Evolutionary conservation across 306 rosid genomes (phyloP).

Genomic region (Oemleria cerasiformis): DNA sequence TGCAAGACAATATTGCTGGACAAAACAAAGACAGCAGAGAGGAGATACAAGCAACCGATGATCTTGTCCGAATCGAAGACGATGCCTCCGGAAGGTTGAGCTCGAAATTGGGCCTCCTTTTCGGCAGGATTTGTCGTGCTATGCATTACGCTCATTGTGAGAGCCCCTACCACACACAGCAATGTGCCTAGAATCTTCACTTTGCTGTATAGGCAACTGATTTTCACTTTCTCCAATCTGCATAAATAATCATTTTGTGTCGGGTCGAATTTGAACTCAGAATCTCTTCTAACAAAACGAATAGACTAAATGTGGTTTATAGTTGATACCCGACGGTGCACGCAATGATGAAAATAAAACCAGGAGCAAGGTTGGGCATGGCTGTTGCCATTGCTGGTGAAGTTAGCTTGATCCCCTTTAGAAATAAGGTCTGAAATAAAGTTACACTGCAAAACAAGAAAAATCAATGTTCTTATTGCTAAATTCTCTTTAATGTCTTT

Average conservation of each 20-base stretch:
- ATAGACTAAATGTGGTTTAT: not conserved
- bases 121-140: conserved; percentile 35
- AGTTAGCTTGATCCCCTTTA: conserved; percentile 69
- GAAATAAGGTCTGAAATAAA: conserved; percentile 57
- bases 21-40: conserved; percentile 48
- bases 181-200: conserved; percentile 76
- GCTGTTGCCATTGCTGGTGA: conserved; percentile 94
- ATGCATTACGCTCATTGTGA: conserved; percentile 74
- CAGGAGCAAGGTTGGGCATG: conserved; percentile 94
- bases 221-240: conserved; percentile 76
- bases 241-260: not conserved
- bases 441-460: conserved; percentile 51
- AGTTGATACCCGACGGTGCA: conserved; percentile 61
- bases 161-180: conserved; percentile 72
- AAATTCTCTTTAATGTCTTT: too few species aligned
- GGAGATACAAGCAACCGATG: conserved; percentile 69
- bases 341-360: conserved; percentile 73
- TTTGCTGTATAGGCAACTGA: conserved; percentile 54
- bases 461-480: not conserved
- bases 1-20: conserved; percentile 67
- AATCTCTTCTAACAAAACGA: not conserved
- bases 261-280: not conserved
- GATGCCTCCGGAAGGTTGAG: conserved; percentile 10
- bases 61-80: conserved; percentile 57
- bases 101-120: not conserved